Evolutionary conservation across 2,329 filamentous ascomycete genomes (phyloP).

Genomic region (Diaporthe humulicola): DNA sequence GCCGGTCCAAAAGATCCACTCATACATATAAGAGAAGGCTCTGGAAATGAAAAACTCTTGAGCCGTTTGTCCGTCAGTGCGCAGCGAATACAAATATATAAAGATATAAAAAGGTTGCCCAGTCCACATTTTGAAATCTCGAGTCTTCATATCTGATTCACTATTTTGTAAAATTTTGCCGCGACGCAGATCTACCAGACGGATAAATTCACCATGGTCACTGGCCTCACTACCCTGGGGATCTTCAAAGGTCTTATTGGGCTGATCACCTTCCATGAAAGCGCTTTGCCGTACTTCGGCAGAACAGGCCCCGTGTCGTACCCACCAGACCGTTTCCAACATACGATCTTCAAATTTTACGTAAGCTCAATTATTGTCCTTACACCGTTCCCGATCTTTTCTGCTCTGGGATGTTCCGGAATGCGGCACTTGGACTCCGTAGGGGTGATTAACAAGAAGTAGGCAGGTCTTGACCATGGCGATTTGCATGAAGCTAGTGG

Average conservation of each 20-base stretch:
- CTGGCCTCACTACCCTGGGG: background rate
- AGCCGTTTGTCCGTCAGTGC: background rate
- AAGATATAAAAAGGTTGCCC: background rate
- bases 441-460: background rate
- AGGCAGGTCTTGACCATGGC: background rate
- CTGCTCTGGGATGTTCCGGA: background rate
- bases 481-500: background rate
- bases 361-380: background rate
- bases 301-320: too few species aligned
- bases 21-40: background rate
- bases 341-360: background rate
- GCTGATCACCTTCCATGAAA: background rate
- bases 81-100: background rate
- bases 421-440: background rate
- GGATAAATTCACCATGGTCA: background rate
- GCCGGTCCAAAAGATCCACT: background rate
- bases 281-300: background rate
- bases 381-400: background rate
- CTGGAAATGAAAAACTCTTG: background rate
- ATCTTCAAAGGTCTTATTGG: background rate
- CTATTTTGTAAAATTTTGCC: background rate
- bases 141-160: background rate
- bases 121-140: background rate
- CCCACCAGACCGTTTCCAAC: background rate
- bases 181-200: background rate